A percentile compares a stretch with the other conserved stretches of the same genome.
These are phyloP conservation scores for Fagus sylvatica DNA, from an alignment of 306 rosid species.

Conservation along the genomic window DNA sequence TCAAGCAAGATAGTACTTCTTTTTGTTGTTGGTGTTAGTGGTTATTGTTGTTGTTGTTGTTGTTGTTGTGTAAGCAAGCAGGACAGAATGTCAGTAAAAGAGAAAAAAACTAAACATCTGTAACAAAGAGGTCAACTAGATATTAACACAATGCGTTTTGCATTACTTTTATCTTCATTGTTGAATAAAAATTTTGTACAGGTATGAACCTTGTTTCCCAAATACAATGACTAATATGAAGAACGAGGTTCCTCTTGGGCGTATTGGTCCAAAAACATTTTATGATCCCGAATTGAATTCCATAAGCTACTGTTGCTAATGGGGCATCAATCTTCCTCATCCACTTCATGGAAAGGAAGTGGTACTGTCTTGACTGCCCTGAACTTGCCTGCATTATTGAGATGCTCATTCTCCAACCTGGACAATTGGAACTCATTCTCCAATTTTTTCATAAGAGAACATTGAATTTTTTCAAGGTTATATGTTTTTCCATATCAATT, in stretches of 20 bases:
- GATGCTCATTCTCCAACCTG: conserved; percentile 99
- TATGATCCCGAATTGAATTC: conserved; percentile 38
- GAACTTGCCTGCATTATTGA: conserved; percentile 96
- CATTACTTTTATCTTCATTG: conserved; percentile 42
- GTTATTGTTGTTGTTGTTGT: too few species aligned
- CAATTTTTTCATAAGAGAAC: conserved; percentile 16
- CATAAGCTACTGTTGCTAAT: conserved; percentile 36
- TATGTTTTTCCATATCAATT: not conserved
- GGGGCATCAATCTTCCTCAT: conserved; percentile 68
- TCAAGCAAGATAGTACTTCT: not conserved
- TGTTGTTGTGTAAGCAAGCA: not conserved
- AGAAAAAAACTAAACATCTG: not conserved
- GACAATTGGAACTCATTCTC: conserved; percentile 22
- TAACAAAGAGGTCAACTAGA: not conserved
- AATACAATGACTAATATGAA: conserved; percentile 32
- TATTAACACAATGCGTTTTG: conserved; percentile 32
- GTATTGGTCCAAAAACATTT: conserved; percentile 33
- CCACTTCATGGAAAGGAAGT: conserved; percentile 97
- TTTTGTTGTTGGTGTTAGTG: too few species aligned
- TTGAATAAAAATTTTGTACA: conserved; percentile 52
- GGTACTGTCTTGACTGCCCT: conserved; percentile 97
- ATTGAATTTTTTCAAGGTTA: not conserved
- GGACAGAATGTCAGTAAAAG: not conserved
- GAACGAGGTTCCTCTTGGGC: conserved; percentile 33
- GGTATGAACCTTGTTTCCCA: conserved; percentile 42